Base-by-base conservation (phyloP, 1,139 yeast species). In the Kodamaea suecica region DNA sequence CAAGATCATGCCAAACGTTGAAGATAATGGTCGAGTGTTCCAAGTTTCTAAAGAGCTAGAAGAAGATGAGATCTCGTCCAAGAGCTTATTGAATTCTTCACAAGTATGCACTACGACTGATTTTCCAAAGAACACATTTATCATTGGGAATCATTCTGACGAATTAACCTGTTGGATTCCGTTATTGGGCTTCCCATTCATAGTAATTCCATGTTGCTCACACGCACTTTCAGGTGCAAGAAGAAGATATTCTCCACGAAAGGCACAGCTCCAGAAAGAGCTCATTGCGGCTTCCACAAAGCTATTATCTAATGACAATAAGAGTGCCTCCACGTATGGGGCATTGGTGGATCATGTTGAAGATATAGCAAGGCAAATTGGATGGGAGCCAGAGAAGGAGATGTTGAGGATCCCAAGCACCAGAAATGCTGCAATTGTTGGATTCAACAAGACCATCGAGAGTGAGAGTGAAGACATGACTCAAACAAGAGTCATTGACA, bases 81-180 rank as follows among this genome's bases (percentile, higher is more conserved):
- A 65, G 5, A 66, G 63, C 38, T 59, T 85, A 23, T 55, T 80
- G 17, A 57, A 66, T 15, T 78, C 86, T 4, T 69, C 81, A 1
- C 70, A 66, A 41, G 84, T 86, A 5, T 65, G 71, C 27, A 79
- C 84, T 38, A 72, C 80, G 8, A 80, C 83, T 1, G 82, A 79
- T 29, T 82, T 84, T 42, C 80, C 84, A 0, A 54, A 62, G 17
- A 75, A 82, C 47, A 81, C 95, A 0, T 92, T 92, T 50, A 61
- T 90, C 27, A 88, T 92, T 34, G 98, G 97, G 1, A 92, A 92
- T 53, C 98, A 92, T 52, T 85, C 95, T 0, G 98, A 92, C 55
- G 97, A 92, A 54, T 69, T 92, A 39, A 90, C 97, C 0, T 85
- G 95, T 45, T 92, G 97, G 97, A 80, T 90, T 19, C 98, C 98